Evolutionary conservation across 805 yeast genomes (phyloP).

Genomic region (Saturnispora hagleri): DNA sequence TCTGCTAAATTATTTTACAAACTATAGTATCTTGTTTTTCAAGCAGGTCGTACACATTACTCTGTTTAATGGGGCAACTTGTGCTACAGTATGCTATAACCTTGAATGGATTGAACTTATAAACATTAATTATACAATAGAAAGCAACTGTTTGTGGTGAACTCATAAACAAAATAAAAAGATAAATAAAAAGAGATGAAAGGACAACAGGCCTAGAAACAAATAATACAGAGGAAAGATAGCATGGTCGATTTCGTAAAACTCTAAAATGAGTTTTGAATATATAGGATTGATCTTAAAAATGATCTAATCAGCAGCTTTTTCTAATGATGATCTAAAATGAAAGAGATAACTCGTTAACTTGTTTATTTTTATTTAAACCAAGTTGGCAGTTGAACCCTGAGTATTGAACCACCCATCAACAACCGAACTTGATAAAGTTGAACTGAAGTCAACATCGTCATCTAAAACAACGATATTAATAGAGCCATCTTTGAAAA

Average conservation of each 20-base stretch:
- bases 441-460: constrained; percentile 37
- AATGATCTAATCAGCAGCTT: background rate
- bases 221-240: background rate
- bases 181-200: background rate
- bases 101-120: background rate
- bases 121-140: background rate
- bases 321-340: background rate
- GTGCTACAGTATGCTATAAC: background rate
- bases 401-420: constrained; percentile 43
- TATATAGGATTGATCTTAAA: background rate
- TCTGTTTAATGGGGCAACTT: background rate
- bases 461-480: constrained; percentile 55
- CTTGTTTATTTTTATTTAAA: background rate
- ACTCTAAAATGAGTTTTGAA: background rate
- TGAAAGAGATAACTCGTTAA: background rate
- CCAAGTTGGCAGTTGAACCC: constrained; percentile 37
- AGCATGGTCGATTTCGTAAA: background rate
- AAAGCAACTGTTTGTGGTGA: background rate
- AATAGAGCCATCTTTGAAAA: constrained; percentile 55
- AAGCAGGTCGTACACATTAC: background rate
- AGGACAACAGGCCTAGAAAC: background rate
- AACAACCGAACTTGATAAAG: constrained; percentile 51
- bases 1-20: background rate
- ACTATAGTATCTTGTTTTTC: too few species aligned
- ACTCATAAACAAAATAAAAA: background rate